phyloP scores from a whole-genome alignment of 305 asterid species.

The Fraxinus sp. region DNA sequence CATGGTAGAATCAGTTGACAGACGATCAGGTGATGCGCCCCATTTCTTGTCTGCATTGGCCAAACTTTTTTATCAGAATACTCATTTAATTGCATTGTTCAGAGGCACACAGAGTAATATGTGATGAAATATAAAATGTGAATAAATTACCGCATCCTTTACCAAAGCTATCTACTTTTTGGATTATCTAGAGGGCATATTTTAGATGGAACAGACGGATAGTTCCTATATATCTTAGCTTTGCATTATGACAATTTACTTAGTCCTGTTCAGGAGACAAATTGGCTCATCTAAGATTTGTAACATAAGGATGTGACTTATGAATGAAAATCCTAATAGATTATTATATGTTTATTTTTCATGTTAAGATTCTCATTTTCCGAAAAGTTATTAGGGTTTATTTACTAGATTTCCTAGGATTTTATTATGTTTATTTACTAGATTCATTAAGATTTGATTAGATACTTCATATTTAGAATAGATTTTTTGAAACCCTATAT shows the following conservation, averaged over 20 bases:
- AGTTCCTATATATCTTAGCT: background rate
- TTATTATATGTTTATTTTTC: background rate
- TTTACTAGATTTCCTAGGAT: background rate
- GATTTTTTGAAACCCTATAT: too few relatives aligned
- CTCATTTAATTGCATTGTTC: background rate
- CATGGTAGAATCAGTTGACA: constrained; percentile 37
- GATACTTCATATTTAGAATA: too few relatives aligned
- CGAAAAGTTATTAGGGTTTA: background rate
- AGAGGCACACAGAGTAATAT: background rate
- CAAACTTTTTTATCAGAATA: background rate
- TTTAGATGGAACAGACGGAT: background rate
- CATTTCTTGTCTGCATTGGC: constrained; percentile 29
- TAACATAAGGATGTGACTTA: background rate
- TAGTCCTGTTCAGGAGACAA: background rate
- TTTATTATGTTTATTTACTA: too few relatives aligned
- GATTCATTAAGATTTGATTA: background rate
- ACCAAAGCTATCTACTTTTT: background rate
- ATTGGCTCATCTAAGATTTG: background rate
- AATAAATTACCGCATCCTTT: background rate
- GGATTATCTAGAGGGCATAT: background rate
- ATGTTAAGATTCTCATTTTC: background rate
- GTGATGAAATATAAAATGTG: background rate
- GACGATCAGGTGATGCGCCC: constrained; percentile 35
- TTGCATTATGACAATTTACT: background rate
- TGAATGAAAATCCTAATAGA: background rate